These are phyloP conservation scores for Gamsiella multidivaricata DNA, from an alignment of 192 early-diverging fungal species.

Conservation along the genomic window DNA sequence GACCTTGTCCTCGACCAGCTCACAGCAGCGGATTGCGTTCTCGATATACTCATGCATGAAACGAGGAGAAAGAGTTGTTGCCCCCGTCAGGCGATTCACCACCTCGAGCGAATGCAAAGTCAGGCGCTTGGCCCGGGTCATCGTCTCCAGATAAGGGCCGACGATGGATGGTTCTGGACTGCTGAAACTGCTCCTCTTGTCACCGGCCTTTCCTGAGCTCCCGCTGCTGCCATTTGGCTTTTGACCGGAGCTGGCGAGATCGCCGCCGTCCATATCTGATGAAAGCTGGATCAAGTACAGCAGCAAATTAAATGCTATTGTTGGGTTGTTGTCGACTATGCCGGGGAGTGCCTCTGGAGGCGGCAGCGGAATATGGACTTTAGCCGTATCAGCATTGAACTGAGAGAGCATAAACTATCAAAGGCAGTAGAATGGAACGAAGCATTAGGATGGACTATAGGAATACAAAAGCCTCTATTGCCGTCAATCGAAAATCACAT, in stretches of 20 bases:
- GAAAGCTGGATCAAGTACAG: slow-evolving; percentile 47
- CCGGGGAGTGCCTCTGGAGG: slow-evolving; percentile 38
- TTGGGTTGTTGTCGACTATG: slow-evolving; percentile 49
- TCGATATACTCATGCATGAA: slow-evolving; percentile 55
- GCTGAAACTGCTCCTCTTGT: slow-evolving; percentile 8
- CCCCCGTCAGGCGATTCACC: slow-evolving; percentile 51
- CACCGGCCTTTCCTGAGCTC: slow-evolving; percentile 5
- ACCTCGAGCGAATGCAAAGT: slow-evolving; percentile 54
- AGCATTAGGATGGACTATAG: not conserved
- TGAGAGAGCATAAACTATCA: slow-evolving; percentile 45
- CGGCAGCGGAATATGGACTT: slow-evolving; percentile 48
- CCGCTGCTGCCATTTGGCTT: slow-evolving; percentile 18
- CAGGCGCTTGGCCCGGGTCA: slow-evolving; percentile 45
- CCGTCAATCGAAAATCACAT: not conserved
- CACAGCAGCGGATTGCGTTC: slow-evolving; percentile 56
- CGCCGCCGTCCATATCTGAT: slow-evolving; percentile 21
- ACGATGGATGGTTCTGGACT: slow-evolving; percentile 44
- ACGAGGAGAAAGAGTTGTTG: slow-evolving; percentile 41
- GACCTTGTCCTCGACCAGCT: slow-evolving; percentile 54
- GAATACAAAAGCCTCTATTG: not conserved
- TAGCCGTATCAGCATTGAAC: slow-evolving; percentile 19
- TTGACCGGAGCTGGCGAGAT: not conserved
- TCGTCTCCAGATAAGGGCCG: slow-evolving; percentile 37
- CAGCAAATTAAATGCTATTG: slow-evolving; percentile 49
- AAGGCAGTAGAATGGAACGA: not conserved